Evolutionary conservation across 1,139 yeast genomes (phyloP), one percentile per base, ranked within the genome.

Genomic region (Schizosaccharomyces versatilis): DNA sequence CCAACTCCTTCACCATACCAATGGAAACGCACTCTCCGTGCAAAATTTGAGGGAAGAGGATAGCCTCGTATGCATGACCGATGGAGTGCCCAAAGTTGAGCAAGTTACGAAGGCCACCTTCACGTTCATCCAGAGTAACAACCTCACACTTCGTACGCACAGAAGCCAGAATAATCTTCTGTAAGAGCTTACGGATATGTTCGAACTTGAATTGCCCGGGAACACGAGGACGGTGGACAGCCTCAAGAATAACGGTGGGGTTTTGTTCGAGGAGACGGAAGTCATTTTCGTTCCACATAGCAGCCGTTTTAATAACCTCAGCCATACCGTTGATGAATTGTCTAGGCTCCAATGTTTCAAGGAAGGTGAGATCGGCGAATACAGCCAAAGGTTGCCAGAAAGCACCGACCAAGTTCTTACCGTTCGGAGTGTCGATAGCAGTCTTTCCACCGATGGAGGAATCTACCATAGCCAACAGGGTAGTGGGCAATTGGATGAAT

Each of bases 291-390:
- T 88, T 81, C 97, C 97, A 93, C 64, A 93, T 88, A 41, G 97
- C 96, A 8, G 97, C 98, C 9, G 98, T 93, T 71, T 90, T 93
- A 62, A 93, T 82, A 56, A 93, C 96, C 70, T 93, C 99, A 1
- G 95, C 95, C 90, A 93, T 90, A 60, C 99, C 99, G 65, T 93
- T 93, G 64, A 93, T 84, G 67, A 93, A 85, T 67, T 93, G 97
- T 62, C 98, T 77, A 53, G 81, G 80, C 0, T 98, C 96, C 59
- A 93, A 73, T 17, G 96, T 83, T 61, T 81, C 81, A 65, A 93
- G 74, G 71, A 93, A 90, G 40, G 81, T 76, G 56, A 88, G 79
- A 68, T 93, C 99, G 52, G 84, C 90, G 65, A 86, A 80, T 59
- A 90, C 85, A 62, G 82, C 81, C 62, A 77, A 72, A 7, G 98